Conservation (phyloP, 805 yeast species). For the Cyberlindnera bimundalis region DNA sequence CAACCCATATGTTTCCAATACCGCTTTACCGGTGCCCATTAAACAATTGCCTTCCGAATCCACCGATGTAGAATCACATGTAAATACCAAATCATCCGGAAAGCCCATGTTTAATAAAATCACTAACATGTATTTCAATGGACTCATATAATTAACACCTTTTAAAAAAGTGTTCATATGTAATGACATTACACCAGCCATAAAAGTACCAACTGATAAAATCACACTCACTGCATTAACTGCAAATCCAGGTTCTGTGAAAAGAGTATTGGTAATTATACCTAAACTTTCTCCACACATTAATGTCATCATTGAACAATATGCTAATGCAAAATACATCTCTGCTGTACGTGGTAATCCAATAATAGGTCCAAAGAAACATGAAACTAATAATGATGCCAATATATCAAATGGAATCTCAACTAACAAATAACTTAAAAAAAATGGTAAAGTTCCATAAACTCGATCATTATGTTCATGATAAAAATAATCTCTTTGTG, state of each 20-base stretch:
- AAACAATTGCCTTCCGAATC: slow-evolving; percentile 44
- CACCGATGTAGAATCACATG: slow-evolving; percentile 37
- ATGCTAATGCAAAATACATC: slow-evolving; percentile 63
- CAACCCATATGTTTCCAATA: slow-evolving; percentile 45
- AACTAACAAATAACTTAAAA: slow-evolving; percentile 51
- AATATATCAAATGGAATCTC: slow-evolving; percentile 68
- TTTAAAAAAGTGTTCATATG: slow-evolving; percentile 66
- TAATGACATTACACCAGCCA: slow-evolving; percentile 83
- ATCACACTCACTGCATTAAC: slow-evolving; percentile 66
- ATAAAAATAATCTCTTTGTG: slow-evolving; percentile 72
- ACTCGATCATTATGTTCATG: slow-evolving; percentile 76
- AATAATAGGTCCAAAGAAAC: slow-evolving; percentile 61
- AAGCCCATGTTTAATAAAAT: slow-evolving; percentile 55
- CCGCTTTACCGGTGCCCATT: slow-evolving; percentile 51
- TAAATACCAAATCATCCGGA: slow-evolving; percentile 39
- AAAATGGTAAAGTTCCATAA: slow-evolving; percentile 66
- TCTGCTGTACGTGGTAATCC: slow-evolving; percentile 69
- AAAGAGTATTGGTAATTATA: slow-evolving; percentile 69
- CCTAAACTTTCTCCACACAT: slow-evolving; percentile 86
- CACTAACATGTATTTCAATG: slow-evolving; percentile 66
- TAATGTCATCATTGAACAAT: slow-evolving; percentile 49
- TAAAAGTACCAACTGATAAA: slow-evolving; percentile 67
- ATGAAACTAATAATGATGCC: slow-evolving; percentile 55
- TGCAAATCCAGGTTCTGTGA: slow-evolving; percentile 76
- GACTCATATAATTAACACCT: slow-evolving; percentile 74